These are phyloP conservation scores for Trichoderma brevicompactum DNA, from an alignment of 2,329 filamentous ascomycete species.

Conservation along the genomic window DNA sequence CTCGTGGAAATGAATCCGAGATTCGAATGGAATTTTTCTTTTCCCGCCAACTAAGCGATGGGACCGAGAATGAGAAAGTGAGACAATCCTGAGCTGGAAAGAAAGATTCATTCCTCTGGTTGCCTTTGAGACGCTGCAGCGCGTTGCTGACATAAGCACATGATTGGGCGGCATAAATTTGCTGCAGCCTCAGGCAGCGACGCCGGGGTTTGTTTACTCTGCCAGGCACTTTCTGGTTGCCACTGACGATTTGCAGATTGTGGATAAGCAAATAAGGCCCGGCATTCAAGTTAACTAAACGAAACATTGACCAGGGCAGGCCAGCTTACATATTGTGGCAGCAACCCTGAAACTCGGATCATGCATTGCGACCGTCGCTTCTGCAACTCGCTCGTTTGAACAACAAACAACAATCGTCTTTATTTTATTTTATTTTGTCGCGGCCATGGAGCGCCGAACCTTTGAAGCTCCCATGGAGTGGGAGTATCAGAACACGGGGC, in stretches of 20 bases:
- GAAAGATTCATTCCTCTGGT: constrained; percentile 26
- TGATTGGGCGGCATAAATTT: not conserved
- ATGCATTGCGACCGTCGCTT: constrained; percentile 7
- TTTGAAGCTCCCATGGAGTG: constrained; percentile 69
- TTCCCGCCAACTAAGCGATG: not conserved
- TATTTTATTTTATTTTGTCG: not conserved
- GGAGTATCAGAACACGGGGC: constrained; percentile 63
- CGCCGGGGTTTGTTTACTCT: constrained; percentile 43
- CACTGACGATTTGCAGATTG: constrained; percentile 32
- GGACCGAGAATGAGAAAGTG: constrained; percentile 1
- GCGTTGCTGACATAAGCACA: constrained; percentile 40
- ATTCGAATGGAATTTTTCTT: constrained; percentile 2
- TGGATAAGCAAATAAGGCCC: constrained; percentile 14
- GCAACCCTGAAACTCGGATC: not conserved
- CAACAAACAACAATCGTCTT: not conserved
- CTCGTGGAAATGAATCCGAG: not conserved
- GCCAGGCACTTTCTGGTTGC: constrained; percentile 35
- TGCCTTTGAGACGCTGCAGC: constrained; percentile 18
- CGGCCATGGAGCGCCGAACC: constrained; percentile 57
- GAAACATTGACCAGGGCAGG: not conserved
- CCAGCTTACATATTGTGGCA: constrained; percentile 12
- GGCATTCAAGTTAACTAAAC: not conserved
- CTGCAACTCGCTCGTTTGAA: constrained; percentile 12
- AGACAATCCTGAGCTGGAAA: constrained; percentile 18
- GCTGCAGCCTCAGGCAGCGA: constrained; percentile 25